These are phyloP conservation scores for Mentha longifolia DNA, from an alignment of 257 asterid species.

Conservation along the genomic window DNA sequence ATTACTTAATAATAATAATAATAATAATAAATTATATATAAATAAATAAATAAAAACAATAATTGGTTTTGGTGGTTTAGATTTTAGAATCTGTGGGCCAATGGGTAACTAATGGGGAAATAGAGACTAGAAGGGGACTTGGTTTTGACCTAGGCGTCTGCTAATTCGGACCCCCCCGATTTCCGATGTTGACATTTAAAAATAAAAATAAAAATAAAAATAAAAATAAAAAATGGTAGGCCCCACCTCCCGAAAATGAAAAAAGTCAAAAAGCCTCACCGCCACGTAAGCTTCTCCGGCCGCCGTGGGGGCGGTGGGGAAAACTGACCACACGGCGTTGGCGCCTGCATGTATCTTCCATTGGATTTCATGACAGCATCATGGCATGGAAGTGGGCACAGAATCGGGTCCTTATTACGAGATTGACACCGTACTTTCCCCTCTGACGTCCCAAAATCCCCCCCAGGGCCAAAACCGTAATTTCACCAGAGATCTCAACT, in stretches of 20 bases:
- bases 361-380: constrained; percentile 73
- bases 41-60: no score
- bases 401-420: constrained; percentile 51
- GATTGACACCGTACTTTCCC: constrained; percentile 56
- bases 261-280: constrained; percentile 27
- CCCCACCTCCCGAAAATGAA: constrained; percentile 31
- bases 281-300: not conserved
- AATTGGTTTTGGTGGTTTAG: constrained; percentile 14
- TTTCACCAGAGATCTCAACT: not conserved
- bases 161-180: constrained; percentile 32
- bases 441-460: constrained; percentile 42
- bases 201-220: not conserved
- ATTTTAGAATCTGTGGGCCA: constrained; percentile 40
- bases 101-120: constrained; percentile 5
- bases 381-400: constrained; percentile 44
- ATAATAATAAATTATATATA: no score
- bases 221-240: not conserved
- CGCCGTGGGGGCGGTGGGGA: not conserved
- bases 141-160: constrained; percentile 58
- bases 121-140: constrained; percentile 35
- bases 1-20: no score
- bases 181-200: constrained; percentile 45
- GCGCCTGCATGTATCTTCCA: constrained; percentile 54
- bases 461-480: constrained; percentile 50
- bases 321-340: constrained; percentile 36